phyloP scores from a whole-genome alignment of 2,329 filamentous ascomycete species.

The Microcyclospora tardicrescens region DNA sequence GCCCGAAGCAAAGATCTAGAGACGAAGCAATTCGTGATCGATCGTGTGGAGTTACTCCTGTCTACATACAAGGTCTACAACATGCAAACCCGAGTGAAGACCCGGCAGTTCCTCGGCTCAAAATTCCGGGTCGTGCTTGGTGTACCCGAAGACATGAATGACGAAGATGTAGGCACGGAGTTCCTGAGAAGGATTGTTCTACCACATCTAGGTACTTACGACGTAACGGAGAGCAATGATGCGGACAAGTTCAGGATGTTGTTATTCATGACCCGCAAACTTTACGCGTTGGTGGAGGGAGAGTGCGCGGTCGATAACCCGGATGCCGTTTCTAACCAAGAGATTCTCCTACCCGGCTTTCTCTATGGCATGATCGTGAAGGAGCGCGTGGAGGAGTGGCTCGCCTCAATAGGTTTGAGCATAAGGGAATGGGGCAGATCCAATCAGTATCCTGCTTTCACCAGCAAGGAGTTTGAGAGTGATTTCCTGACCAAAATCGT shows the following conservation, averaged over 20 bases:
- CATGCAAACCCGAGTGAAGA: conserved; percentile 69
- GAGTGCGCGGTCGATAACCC: conserved; percentile 92
- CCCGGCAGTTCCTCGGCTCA: conserved; percentile 71
- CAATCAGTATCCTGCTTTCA: conserved; percentile 48
- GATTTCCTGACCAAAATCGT: conserved; percentile 73
- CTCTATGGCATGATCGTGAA: conserved; percentile 93
- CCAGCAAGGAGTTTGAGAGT: conserved; percentile 60
- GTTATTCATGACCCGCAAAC: conserved; percentile 89
- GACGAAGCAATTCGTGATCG: conserved; percentile 80
- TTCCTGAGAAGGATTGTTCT: conserved; percentile 83
- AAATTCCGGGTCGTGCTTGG: conserved; percentile 85
- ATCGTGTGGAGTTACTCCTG: conserved; percentile 81
- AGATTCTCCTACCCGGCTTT: conserved; percentile 84
- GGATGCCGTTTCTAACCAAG: conserved; percentile 91
- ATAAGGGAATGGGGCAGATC: conserved; percentile 40
- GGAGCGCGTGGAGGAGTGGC: conserved; percentile 82
- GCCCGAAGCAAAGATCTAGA: conserved; percentile 62
- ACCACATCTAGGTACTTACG: conserved; percentile 75
- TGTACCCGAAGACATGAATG: conserved; percentile 68
- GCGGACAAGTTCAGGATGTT: conserved; percentile 88
- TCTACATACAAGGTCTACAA: conserved; percentile 88
- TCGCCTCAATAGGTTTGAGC: conserved; percentile 45
- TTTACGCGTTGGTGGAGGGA: conserved; percentile 84
- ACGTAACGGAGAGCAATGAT: conserved; percentile 74
- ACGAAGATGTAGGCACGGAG: conserved; percentile 82